phyloP scores from a whole-genome alignment of 305 asterid species.

The Andrographis paniculata region DNA sequence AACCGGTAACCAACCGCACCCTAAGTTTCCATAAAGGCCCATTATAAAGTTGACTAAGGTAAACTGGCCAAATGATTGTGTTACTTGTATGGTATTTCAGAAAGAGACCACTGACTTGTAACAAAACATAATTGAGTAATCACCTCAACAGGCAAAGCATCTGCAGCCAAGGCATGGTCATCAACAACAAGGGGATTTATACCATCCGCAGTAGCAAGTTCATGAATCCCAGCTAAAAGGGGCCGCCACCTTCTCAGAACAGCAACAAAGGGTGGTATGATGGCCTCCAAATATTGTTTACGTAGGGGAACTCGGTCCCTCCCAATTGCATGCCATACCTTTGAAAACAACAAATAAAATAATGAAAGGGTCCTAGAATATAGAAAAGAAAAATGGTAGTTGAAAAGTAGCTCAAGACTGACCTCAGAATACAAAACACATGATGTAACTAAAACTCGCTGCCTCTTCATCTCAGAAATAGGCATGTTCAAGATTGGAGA shows the following conservation, averaged over 20 bases:
- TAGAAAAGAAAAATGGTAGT: constrained; percentile 2
- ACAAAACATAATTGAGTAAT: neutral
- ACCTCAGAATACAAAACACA: constrained; percentile 96
- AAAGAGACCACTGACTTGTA: neutral
- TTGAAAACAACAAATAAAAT: constrained; percentile 15
- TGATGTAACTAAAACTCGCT: constrained; percentile 93
- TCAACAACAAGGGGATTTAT: constrained; percentile 89
- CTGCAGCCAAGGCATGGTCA: constrained; percentile 97
- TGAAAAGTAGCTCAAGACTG: constrained; percentile 22
- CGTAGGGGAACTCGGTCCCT: constrained; percentile 79
- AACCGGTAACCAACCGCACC: too few relatives aligned
- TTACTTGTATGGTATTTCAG: neutral
- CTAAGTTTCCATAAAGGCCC: too few relatives aligned
- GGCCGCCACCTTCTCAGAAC: constrained; percentile 97
- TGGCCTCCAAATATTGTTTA: constrained; percentile 88
- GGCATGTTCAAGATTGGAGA: constrained; percentile 96
- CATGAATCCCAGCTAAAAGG: constrained; percentile 95
- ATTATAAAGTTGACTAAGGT: neutral
- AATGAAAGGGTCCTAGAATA: constrained; percentile 7
- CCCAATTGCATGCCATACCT: constrained; percentile 95
- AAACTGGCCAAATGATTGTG: neutral
- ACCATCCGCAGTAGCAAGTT: constrained; percentile 89
- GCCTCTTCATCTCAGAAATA: constrained; percentile 88
- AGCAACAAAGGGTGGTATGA: constrained; percentile 97
- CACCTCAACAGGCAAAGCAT: constrained; percentile 97